phyloP scores from a whole-genome alignment of 2,329 filamentous ascomycete genomes.

The Colletotrichum sp. region DNA sequence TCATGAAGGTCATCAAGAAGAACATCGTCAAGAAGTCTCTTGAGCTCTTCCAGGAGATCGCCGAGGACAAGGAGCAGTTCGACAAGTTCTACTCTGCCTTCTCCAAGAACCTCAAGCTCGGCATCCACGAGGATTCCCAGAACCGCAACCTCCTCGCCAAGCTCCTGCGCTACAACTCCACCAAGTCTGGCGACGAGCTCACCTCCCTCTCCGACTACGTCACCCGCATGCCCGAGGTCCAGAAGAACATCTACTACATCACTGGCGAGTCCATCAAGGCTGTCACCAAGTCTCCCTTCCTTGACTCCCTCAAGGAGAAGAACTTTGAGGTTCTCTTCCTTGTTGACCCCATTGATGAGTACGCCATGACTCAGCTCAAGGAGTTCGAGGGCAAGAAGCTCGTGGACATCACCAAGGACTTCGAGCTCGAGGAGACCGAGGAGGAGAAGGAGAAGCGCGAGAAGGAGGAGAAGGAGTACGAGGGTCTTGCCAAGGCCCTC shows the following conservation, averaged over 20 bases:
- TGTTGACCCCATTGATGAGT: constrained; percentile 98
- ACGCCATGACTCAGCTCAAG: constrained; percentile 99
- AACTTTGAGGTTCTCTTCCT: constrained; percentile 99
- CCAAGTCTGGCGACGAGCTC: constrained; percentile 95
- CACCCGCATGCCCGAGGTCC: constrained; percentile 99
- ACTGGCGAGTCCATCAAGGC: constrained; percentile 99
- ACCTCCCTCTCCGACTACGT: constrained; percentile 97
- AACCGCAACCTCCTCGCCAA: constrained; percentile 93
- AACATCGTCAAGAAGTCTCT: constrained; percentile 99
- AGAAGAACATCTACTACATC: constrained; percentile 99
- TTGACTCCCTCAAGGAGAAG: constrained; percentile 98
- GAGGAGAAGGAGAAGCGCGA: constrained; percentile 98
- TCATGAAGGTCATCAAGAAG: constrained; percentile 99
- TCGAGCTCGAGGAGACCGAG: constrained; percentile 99
- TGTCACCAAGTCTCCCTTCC: constrained; percentile 97
- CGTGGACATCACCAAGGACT: constrained; percentile 99
- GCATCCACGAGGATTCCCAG: constrained; percentile 99
- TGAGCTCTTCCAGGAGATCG: constrained; percentile 98
- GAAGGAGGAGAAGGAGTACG: constrained; percentile 97
- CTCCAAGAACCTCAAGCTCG: constrained; percentile 99
- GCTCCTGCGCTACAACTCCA: constrained; percentile 98
- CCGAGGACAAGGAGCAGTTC: constrained; percentile 99
- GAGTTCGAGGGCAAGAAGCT: constrained; percentile 99
- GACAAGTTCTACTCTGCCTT: constrained; percentile 99
- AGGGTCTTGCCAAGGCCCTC: constrained; percentile 91